Conservation (phyloP, 2,329 filamentous ascomycete species). For the Epichloe sibirici region DNA sequence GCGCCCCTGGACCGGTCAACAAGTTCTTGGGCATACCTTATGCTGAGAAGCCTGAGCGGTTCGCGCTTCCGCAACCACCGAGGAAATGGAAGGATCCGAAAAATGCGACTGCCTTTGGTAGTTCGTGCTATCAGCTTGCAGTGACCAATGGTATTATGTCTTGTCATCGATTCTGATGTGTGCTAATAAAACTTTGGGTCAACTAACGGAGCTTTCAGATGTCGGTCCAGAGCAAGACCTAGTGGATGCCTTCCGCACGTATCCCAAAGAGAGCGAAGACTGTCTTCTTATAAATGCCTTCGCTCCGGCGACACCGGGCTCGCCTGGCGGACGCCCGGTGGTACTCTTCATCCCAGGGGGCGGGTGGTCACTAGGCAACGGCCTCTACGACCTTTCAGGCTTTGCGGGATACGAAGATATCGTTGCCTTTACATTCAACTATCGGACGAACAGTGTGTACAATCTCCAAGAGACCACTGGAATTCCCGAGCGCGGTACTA, state of each 20-base stretch:
- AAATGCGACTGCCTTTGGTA: slow-evolving; percentile 8
- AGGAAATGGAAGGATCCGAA: slow-evolving; percentile 8
- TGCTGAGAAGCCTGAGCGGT: slow-evolving; percentile 9
- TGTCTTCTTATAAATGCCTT: slow-evolving; percentile 18
- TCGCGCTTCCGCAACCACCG: slow-evolving; percentile 7
- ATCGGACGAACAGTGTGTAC: slow-evolving; percentile 13
- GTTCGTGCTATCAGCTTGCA: slow-evolving; percentile 11
- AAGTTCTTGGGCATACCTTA: slow-evolving; percentile 14
- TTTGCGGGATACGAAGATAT: slow-evolving; percentile 17
- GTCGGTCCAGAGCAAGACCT: slow-evolving; percentile 11
- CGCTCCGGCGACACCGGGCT: slow-evolving; percentile 7
- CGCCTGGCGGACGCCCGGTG: slow-evolving; percentile 9
- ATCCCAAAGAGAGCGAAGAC: slow-evolving; percentile 15
- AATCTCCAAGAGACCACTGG: too few species aligned
- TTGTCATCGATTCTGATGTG: background rate
- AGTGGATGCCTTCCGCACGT: slow-evolving; percentile 9
- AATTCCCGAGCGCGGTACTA: background rate
- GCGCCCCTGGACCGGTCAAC: slow-evolving; percentile 8
- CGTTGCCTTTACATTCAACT: slow-evolving; percentile 15
- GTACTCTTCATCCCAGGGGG: slow-evolving; percentile 16
- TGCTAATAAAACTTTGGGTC: too few species aligned
- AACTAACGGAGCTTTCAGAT: slow-evolving; percentile 5
- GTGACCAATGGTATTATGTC: slow-evolving; percentile 7
- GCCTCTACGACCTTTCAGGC: slow-evolving; percentile 11
- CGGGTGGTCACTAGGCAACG: slow-evolving; percentile 14